Evolutionary conservation across 2,329 filamentous ascomycete genomes (phyloP).

Genomic region (Hymenoscyphus linearis): DNA sequence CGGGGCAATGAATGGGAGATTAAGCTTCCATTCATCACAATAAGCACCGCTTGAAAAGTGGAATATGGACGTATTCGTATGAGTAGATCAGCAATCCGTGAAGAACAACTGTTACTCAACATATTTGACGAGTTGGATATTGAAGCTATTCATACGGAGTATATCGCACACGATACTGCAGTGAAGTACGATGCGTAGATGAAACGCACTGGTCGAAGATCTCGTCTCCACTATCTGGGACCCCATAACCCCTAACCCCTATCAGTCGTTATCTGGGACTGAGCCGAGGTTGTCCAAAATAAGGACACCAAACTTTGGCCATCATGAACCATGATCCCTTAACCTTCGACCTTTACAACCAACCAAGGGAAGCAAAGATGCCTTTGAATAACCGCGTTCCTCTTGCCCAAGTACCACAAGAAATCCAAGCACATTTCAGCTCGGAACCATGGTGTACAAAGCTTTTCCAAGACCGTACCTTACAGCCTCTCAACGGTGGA

Average conservation of each 20-base stretch:
- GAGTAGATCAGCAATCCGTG: background rate
- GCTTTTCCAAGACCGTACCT: slow-evolving; percentile 17
- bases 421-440: slow-evolving; percentile 17
- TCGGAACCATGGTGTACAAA: slow-evolving; percentile 15
- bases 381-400: background rate
- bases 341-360: background rate
- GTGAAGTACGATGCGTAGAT: background rate
- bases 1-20: background rate
- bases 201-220: background rate
- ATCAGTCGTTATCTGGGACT: background rate
- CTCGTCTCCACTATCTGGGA: background rate
- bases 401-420: slow-evolving; percentile 2
- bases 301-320: background rate
- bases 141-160: slow-evolving; percentile 1
- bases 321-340: too few relatives aligned
- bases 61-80: background rate
- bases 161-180: too few relatives aligned
- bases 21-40: background rate
- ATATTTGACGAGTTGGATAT: background rate
- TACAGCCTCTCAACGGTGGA: slow-evolving; percentile 15
- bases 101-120: background rate
- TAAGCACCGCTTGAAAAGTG: background rate
- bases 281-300: background rate
- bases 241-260: background rate
- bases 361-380: background rate